Evolutionary conservation across 2,329 filamentous ascomycete genomes (phyloP).

Genomic region (Alternaria sp.): DNA sequence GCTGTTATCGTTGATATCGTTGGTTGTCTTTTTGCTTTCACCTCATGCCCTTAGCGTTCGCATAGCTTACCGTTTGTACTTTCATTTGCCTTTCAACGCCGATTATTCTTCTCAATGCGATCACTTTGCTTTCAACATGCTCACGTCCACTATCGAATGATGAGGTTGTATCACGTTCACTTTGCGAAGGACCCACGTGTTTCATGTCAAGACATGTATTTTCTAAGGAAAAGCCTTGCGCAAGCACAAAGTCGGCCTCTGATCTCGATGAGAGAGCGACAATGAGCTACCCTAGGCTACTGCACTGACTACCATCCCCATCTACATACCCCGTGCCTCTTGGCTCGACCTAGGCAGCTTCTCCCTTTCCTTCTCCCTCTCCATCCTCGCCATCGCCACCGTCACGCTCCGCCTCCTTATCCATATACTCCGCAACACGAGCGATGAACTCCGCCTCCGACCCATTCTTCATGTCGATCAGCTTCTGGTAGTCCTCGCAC

Average conservation of each 20-base stretch:
- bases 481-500: background rate
- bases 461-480: background rate
- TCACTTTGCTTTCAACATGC: background rate
- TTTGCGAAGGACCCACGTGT: background rate
- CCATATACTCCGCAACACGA: background rate
- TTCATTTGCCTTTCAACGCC: background rate
- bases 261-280: background rate
- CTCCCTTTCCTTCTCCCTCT: background rate
- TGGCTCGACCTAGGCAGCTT: background rate
- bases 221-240: background rate
- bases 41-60: background rate
- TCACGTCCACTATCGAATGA: background rate
- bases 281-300: background rate
- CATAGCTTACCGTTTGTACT: background rate
- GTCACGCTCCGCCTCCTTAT: background rate
- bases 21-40: background rate
- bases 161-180: background rate
- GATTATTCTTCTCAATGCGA: background rate
- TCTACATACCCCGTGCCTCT: background rate
- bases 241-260: background rate
- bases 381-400: background rate
- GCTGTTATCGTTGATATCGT: background rate
- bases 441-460: background rate
- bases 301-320: background rate
- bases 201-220: background rate